These are phyloP conservation scores for Emmonsiellopsis sp. DNA, from an alignment of 2,329 filamentous ascomycete species.

Conservation along the genomic window DNA sequence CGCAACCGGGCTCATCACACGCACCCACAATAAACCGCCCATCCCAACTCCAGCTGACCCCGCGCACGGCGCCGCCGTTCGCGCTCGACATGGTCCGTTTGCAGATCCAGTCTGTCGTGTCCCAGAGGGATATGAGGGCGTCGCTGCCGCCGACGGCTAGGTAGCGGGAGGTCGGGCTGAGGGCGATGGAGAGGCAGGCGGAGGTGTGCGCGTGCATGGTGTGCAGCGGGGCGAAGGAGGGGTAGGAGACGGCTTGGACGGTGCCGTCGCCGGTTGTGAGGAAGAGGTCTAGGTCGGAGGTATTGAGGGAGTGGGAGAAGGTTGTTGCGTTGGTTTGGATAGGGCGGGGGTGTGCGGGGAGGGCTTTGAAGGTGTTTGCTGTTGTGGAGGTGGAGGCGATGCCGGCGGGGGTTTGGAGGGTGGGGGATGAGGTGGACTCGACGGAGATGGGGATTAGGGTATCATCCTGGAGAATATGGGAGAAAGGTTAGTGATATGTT, in stretches of 20 bases:
- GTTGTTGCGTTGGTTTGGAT: conserved; percentile 40
- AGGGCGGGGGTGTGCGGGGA: conserved; percentile 34
- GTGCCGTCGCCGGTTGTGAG: conserved; percentile 41
- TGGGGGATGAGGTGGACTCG: conserved; percentile 29
- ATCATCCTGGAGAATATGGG: conserved; percentile 30
- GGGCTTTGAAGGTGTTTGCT: conserved; percentile 26
- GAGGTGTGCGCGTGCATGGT: conserved; percentile 41
- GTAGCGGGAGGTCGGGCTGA: conserved; percentile 39
- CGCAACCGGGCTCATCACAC: conserved; percentile 37
- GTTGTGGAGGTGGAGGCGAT: conserved; percentile 9
- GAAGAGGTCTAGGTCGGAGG: conserved; percentile 31
- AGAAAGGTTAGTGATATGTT: background rate
- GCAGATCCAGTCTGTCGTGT: conserved; percentile 43
- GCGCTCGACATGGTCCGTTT: conserved; percentile 37
- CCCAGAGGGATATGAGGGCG: conserved; percentile 42
- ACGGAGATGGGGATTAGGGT: conserved; percentile 37
- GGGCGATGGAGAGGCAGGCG: conserved; percentile 36
- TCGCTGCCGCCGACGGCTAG: conserved; percentile 40
- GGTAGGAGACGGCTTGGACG: conserved; percentile 39
- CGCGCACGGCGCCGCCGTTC: conserved; percentile 36
- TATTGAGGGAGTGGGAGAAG: conserved; percentile 35
- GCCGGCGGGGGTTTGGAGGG: conserved; percentile 15
- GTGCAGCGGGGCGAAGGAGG: conserved; percentile 34
- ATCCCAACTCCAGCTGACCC: conserved; percentile 42
- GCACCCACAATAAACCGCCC: conserved; percentile 40